These are phyloP conservation scores for Exobasidium rhododendri DNA, from an alignment of 1,284 basidiomycete genomes.

Conservation along the genomic window DNA sequence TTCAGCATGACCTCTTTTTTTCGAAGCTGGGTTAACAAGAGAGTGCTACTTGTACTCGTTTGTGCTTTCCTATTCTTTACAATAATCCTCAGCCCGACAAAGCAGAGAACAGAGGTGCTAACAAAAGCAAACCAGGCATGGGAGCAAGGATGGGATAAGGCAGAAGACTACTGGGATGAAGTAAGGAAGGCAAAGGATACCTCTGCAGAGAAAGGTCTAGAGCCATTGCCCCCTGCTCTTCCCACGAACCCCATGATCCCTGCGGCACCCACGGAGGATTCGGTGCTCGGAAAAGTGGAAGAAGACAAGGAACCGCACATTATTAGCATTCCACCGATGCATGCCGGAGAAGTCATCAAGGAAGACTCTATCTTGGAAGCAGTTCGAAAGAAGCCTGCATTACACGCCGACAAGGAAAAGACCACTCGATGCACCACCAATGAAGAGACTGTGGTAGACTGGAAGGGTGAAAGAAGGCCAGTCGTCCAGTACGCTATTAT, in stretches of 20 bases:
- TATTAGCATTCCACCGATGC: background rate
- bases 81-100: background rate
- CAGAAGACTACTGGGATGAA: constrained; percentile 8
- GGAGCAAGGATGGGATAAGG: background rate
- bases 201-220: background rate
- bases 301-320: background rate
- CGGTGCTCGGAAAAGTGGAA: background rate
- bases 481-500: constrained; percentile 81
- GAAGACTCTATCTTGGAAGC: constrained; percentile 7
- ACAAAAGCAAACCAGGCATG: background rate
- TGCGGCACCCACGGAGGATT: background rate
- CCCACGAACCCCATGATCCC: background rate
- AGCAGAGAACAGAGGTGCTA: constrained; percentile 6
- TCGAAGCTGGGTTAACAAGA: background rate
- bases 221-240: background rate
- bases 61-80: constrained; percentile 3
- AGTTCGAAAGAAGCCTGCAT: constrained; percentile 28
- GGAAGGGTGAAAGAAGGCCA: constrained; percentile 35
- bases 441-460: constrained; percentile 21
- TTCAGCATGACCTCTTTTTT: constrained; percentile 2
- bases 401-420: constrained; percentile 42
- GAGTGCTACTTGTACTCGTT: background rate
- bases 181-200: background rate
- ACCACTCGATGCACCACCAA: constrained; percentile 43
- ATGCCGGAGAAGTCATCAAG: background rate